A percentile compares a stretch with the other conserved stretches of the same genome.
These are phyloP conservation scores for Erysimum cheiranthoides DNA, from an alignment of 345 rosid species.

Conservation along the genomic window DNA sequence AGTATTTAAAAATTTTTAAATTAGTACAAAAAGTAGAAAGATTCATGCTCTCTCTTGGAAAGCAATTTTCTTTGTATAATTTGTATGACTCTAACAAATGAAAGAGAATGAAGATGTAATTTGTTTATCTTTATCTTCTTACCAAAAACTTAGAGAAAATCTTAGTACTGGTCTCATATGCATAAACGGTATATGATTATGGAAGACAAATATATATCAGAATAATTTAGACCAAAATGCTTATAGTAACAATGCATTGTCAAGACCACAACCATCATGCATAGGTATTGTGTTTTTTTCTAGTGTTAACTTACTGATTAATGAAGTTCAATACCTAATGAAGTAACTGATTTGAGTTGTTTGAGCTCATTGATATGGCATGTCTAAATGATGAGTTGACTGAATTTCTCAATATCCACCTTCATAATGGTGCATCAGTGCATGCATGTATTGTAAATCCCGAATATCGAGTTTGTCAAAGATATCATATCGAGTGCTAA, in stretches of 20 bases:
- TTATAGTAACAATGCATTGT: neutral
- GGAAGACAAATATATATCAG: too few relatives aligned
- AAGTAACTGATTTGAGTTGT: neutral
- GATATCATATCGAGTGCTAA: neutral
- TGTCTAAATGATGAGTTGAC: conserved; percentile 3
- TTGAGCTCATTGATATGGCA: neutral
- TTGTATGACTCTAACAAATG: neutral
- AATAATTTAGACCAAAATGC: neutral
- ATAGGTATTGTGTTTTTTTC: neutral
- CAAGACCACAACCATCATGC: neutral
- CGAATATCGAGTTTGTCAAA: neutral
- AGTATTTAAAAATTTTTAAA: neutral
- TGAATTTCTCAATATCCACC: neutral
- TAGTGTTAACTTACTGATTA: too few relatives aligned
- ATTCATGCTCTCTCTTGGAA: neutral
- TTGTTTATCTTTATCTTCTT: neutral
- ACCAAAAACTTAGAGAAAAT: neutral
- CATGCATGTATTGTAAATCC: neutral
- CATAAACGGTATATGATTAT: too few relatives aligned
- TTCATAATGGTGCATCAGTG: neutral
- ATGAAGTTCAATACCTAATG: too few relatives aligned
- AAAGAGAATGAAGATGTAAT: neutral
- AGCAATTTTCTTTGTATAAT: neutral
- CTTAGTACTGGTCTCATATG: too few relatives aligned
- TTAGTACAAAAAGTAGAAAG: neutral